Conservation (phyloP, 371 early-diverging fungal genomes). For the Mortierella sp. region DNA sequence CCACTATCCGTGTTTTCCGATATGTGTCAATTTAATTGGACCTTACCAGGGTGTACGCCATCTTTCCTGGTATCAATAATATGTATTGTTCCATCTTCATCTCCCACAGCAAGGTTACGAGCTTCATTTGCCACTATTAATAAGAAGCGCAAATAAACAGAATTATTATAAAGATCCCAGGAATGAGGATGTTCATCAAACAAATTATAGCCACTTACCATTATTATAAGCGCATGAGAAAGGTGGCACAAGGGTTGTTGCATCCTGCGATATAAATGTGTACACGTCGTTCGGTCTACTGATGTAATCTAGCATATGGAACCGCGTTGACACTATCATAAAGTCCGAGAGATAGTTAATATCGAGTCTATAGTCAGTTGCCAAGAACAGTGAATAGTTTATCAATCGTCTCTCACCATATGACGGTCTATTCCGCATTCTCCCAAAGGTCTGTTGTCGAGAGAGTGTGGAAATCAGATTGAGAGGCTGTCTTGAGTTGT, state of each 20-base stretch:
- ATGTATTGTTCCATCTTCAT: constrained; percentile 54
- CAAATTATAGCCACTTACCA: constrained; percentile 4
- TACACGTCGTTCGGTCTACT: constrained; percentile 41
- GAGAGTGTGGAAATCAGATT: constrained; percentile 22
- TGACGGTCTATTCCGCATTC: constrained; percentile 19
- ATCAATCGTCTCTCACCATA: constrained; percentile 26
- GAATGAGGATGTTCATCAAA: background rate
- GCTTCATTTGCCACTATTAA: constrained; percentile 46
- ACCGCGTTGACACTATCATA: constrained; percentile 35
- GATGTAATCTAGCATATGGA: constrained; percentile 37
- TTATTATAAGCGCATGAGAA: constrained; percentile 54
- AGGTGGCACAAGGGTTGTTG: constrained; percentile 49
- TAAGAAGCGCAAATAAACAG: background rate
- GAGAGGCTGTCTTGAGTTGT: constrained; percentile 19
- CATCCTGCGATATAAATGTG: constrained; percentile 46
- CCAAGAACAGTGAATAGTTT: background rate
- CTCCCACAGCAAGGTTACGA: constrained; percentile 51
- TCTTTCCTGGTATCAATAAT: constrained; percentile 43
- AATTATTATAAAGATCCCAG: background rate
- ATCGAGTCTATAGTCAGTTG: background rate
- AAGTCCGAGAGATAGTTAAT: background rate
- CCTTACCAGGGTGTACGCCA: constrained; percentile 36
- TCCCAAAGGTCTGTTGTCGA: constrained; percentile 28
- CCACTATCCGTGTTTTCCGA: background rate
- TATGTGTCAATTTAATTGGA: background rate